phyloP scores from a whole-genome alignment of 495 filamentous ascomycete species.

The Aspergillus panamensis region DNA sequence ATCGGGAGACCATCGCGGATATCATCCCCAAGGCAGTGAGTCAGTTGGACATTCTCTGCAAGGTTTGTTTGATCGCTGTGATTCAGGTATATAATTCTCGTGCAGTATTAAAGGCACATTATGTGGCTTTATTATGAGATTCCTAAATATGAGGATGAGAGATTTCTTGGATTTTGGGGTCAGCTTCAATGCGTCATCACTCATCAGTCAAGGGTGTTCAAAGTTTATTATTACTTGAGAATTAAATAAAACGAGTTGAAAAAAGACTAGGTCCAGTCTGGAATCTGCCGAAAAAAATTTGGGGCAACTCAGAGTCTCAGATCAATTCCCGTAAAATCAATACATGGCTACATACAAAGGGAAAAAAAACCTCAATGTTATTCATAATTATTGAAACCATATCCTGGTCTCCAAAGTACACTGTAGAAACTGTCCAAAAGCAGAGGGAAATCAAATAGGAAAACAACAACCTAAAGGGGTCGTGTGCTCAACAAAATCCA shows the following conservation, averaged over 20 bases:
- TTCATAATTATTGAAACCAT: background rate
- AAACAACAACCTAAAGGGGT: background rate
- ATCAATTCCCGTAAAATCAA: background rate
- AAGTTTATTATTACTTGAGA: constrained; percentile 5
- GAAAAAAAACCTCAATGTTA: background rate
- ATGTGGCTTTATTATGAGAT: no score
- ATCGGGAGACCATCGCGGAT: constrained; percentile 18
- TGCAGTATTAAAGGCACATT: no score
- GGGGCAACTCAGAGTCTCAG: background rate
- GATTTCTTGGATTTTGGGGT: background rate
- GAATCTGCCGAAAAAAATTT: constrained; percentile 4
- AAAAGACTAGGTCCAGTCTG: background rate
- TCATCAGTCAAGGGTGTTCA: background rate
- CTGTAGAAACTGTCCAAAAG: background rate
- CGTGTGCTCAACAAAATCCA: constrained; percentile 5
- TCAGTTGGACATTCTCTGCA: no score
- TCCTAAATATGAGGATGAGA: background rate
- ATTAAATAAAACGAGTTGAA: constrained; percentile 5
- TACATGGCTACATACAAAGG: background rate
- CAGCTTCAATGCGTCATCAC: background rate
- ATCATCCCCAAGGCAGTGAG: background rate
- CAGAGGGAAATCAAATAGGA: background rate
- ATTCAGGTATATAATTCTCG: no score
- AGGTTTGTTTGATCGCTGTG: no score
- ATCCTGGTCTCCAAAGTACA: no score